A percentile compares a stretch with the other conserved stretches of the same genome.
Evolutionary conservation across 1,139 yeast genomes (phyloP).

Genomic region (Candida gigantensis): DNA sequence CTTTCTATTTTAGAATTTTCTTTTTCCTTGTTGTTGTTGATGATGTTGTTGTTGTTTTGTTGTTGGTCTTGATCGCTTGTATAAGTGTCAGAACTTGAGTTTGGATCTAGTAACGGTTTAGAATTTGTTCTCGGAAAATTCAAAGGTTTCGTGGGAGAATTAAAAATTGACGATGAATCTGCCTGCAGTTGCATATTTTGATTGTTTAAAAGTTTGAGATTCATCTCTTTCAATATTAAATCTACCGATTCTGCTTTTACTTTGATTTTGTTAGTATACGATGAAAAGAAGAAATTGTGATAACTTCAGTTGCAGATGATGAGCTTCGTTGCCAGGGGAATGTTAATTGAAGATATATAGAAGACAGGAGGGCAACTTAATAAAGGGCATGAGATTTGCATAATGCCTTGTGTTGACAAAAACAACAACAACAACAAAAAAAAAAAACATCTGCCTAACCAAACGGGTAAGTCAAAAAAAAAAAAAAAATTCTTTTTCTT

Average conservation of each 20-base stretch:
- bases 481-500: too few species aligned
- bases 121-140: slow-evolving; percentile 24
- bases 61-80: slow-evolving; percentile 30
- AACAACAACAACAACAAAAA: too few species aligned
- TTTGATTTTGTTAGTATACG: slow-evolving; percentile 14
- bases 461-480: too few species aligned
- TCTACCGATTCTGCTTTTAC: slow-evolving; percentile 27
- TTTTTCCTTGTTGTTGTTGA: slow-evolving; percentile 4
- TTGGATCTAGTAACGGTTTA: slow-evolving; percentile 25
- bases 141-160: slow-evolving; percentile 41
- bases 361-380: too few species aligned
- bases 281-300: too few species aligned
- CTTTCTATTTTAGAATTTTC: slow-evolving; percentile 7
- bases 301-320: too few species aligned
- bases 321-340: too few species aligned
- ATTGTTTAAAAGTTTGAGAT: slow-evolving; percentile 16
- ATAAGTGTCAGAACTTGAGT: slow-evolving; percentile 47
- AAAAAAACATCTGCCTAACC: too few species aligned
- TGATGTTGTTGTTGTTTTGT: slow-evolving; percentile 6
- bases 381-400: too few species aligned
- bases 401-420: too few species aligned
- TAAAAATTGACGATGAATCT: slow-evolving; percentile 14
- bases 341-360: too few species aligned
- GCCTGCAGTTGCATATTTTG: slow-evolving; percentile 6
- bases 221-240: slow-evolving; percentile 27